Evolutionary conservation across 306 rosid species (phyloP), one percentile per base, ranked within the genome.

Genomic region (Prosopis cineraria): DNA sequence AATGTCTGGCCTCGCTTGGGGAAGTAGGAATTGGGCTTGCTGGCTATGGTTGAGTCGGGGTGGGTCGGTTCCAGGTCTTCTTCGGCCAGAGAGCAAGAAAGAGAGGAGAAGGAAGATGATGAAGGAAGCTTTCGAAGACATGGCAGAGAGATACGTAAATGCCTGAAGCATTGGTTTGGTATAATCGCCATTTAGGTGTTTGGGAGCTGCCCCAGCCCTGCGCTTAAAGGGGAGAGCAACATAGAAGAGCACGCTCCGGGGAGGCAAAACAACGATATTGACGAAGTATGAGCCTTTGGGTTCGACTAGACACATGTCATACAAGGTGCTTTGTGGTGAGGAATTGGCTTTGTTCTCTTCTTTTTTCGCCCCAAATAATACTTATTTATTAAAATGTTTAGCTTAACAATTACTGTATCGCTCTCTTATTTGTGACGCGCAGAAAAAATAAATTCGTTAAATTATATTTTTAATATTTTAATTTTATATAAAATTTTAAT

Each of bases 1-100:
- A 95, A 24, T 22, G 90, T 92, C 70, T 95, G 96, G 59, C 97
- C 95, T 7, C 98, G 92, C 88, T 90, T 95, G 0, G 98, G 98
- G 72, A 92, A 95, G 71, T 74, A 91, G 13, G 93, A 81, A 55
- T 27, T 84, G 13, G 88, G 58, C 34, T 64, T 69, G 33, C 50
- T 27, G 58, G 82, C 24, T n/a, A n/a, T 74, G 29, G 73, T 31
- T 19, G 86, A 50, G 14, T 56, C 65, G 39, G 79, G 80, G 14
- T 75, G 77, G 10, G 40, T 74, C 37, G 33, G 85, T 39, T 87
- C 87, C 20, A 87, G 83, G 79, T 88, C 88, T 25, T 75, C 88
- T 25, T 73, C 87, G 1, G 84, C 34, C 14, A 58, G 80, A 14
- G 88, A 79, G 30, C 91, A 43, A 60, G 85, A 11, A 13, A 89